Percentiles rank a stretch among this genome's conserved stretches.
Evolutionary conservation across 2,329 filamentous ascomycete species (phyloP).

Genomic region (Aschersonia sp.): DNA sequence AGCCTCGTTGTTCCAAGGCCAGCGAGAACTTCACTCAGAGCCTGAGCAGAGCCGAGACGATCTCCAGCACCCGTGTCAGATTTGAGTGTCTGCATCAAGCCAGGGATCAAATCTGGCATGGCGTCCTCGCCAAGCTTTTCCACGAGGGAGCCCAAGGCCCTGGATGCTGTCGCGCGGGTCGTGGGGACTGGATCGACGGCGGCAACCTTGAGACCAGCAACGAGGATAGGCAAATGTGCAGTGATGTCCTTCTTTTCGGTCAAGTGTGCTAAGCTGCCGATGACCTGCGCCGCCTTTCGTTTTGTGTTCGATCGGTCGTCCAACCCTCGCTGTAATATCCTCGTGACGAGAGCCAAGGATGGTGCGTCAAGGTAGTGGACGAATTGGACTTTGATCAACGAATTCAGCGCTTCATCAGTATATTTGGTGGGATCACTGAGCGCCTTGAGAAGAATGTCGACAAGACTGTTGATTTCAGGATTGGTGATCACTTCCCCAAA

Average conservation of each 20-base stretch:
- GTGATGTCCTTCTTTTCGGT: conserved; percentile 92
- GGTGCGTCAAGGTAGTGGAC: conserved; percentile 97
- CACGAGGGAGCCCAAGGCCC: conserved; percentile 88
- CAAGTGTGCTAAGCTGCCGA: conserved; percentile 90
- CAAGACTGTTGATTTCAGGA: conserved; percentile 86
- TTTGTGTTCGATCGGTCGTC: conserved; percentile 88
- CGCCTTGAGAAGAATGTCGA: conserved; percentile 84
- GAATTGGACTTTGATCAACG: conserved; percentile 95
- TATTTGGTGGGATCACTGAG: conserved; percentile 95
- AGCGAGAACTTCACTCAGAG: conserved; percentile 88
- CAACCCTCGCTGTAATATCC: conserved; percentile 86
- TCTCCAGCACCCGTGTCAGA: conserved; percentile 95
- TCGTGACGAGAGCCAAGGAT: conserved; percentile 84
- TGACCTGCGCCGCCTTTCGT: conserved; percentile 91
- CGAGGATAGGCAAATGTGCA: conserved; percentile 78
- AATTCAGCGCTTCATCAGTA: conserved; percentile 85
- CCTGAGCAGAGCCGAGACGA: conserved; percentile 88
- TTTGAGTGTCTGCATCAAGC: conserved; percentile 94
- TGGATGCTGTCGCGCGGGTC: conserved; percentile 88
- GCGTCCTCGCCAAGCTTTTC: conserved; percentile 97
- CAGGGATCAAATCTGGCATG: conserved; percentile 90
- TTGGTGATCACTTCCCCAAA: conserved; percentile 98
- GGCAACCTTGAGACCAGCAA: conserved; percentile 76
- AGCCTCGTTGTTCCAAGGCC: conserved; percentile 83
- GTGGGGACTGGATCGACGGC: conserved; percentile 93